Base-by-base conservation (phyloP, 305 asterid genomes). In the Fraxinus sp. region DNA sequence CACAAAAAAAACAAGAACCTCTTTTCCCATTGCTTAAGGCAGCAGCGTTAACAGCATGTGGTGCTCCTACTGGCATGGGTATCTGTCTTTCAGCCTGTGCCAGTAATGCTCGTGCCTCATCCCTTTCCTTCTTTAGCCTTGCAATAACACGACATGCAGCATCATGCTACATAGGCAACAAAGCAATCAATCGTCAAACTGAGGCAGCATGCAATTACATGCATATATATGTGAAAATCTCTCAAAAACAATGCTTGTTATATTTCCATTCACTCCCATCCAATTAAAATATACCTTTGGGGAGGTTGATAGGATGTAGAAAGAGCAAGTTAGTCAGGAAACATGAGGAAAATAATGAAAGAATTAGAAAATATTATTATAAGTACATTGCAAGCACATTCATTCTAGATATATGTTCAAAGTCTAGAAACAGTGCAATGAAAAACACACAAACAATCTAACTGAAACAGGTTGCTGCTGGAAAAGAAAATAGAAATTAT, bases 121-220 rank as follows among this genome's bases (percentile, higher is more conserved):
- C 98, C 88, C 98, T 91, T 90, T 95, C 99, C 89, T 93, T 96
- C 89, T 92, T 95, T 82, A 96, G 85, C 89, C 99, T 92, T 86
- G 99, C 98, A 92, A 96, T 96, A 75, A 96, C 99, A 89, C 98
- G 97, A 87, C 99, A 95, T 4, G 99, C 99, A 62, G 99, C 98
- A 85, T 97, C 99, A 90, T 97, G 99, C 98, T 97, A 91, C 88
- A 85, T 80, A 64, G 73, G 72, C 39, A 84, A 5, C 24, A 75
- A 16, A 22, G 73, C 78, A 49, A 88, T 39, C 26, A 32, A 5
- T 41, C 24, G n/a, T 68, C 62, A 66, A 75, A 68, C 1, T 68
- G 36, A 66, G 64, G 46, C 75, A 57, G 52, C n/a, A 72, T 18
- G 14, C 9, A n/a, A 66, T 35, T 24, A 28, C 36, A 66, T 66